Percentiles rank a stretch among this genome's conserved stretches.
These are phyloP conservation scores for Talaromyces sp. DNA, from an alignment of 2,329 filamentous ascomycete species.

Conservation along the genomic window DNA sequence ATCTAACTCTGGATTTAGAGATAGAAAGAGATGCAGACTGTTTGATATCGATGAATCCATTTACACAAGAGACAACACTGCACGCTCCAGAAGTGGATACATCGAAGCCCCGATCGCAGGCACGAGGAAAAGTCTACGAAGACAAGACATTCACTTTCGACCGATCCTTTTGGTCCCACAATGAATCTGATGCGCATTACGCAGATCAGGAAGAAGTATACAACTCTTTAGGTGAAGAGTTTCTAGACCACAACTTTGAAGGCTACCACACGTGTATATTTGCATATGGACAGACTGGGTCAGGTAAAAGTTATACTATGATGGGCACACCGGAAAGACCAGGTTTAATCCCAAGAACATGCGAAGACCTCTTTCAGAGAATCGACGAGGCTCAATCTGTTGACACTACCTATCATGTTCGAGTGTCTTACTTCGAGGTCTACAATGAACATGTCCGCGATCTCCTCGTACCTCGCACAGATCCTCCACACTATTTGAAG, in stretches of 20 bases:
- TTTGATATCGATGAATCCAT: conserved; percentile 85
- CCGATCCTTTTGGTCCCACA: conserved; percentile 96
- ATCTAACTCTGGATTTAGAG: conserved; percentile 51
- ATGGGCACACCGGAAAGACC: conserved; percentile 85
- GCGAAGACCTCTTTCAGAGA: conserved; percentile 89
- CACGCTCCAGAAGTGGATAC: conserved; percentile 60
- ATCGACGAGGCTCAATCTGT: conserved; percentile 80
- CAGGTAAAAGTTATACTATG: conserved; percentile 96
- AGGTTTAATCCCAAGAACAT: conserved; percentile 89
- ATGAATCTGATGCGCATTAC: conserved; percentile 73
- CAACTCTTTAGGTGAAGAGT: conserved; percentile 88
- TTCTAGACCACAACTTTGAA: conserved; percentile 98
- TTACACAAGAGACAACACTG: conserved; percentile 77
- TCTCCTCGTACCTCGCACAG: conserved; percentile 73
- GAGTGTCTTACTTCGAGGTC: conserved; percentile 97
- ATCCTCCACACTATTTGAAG: conserved; percentile 86
- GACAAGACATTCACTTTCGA: conserved; percentile 94
- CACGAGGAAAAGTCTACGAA: conserved; percentile 66
- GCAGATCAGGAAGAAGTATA: conserved; percentile 91
- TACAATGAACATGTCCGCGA: conserved; percentile 99
- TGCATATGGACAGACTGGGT: conserved; percentile 95
- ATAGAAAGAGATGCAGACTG: conserved; percentile 74
- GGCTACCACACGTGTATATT: conserved; percentile 99
- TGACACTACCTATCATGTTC: conserved; percentile 93
- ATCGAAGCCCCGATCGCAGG: conserved; percentile 56